A percentile compares a stretch with the other conserved stretches of the same genome.
Evolutionary conservation across 305 asterid genomes (phyloP).

Genomic region (Withania somnifera): DNA sequence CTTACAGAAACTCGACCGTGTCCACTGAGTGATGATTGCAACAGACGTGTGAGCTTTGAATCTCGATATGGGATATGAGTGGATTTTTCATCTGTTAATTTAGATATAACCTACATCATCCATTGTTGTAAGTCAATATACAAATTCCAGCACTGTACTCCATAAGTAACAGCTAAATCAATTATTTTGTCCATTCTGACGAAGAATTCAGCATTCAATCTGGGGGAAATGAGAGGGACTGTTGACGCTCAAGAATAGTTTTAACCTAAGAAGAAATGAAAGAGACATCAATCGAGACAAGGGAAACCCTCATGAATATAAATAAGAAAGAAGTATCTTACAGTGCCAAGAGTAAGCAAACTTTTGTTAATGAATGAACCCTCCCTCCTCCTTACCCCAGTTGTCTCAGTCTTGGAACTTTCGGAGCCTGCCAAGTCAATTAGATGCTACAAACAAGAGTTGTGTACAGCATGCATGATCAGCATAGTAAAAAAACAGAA

Average conservation of each 20-base stretch:
- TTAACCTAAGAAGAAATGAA: slow-evolving; percentile 8
- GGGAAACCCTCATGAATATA: not conserved
- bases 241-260: not conserved
- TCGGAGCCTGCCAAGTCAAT: slow-evolving; percentile 94
- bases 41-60: slow-evolving; percentile 74
- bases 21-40: slow-evolving; percentile 86
- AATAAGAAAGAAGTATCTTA: slow-evolving; percentile 29
- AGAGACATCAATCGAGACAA: slow-evolving; percentile 1
- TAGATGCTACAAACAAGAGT: slow-evolving; percentile 49
- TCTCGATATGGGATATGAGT: slow-evolving; percentile 78
- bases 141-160: not conserved
- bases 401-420: slow-evolving; percentile 77
- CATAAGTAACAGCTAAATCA: not conserved
- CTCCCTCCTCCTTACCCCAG: slow-evolving; percentile 75
- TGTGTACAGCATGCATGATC: not conserved
- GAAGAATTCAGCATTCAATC: not conserved
- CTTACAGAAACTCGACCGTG: slow-evolving; percentile 65
- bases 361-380: slow-evolving; percentile 84
- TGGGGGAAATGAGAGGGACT: slow-evolving; percentile 7
- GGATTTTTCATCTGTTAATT: slow-evolving; percentile 72
- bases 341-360: slow-evolving; percentile 81
- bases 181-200: not conserved
- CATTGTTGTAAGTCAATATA: not conserved
- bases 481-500: not conserved
- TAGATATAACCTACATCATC: slow-evolving; percentile 54